Conservation (phyloP, 768 basidiomycete genomes). For the Boletus sp. region DNA sequence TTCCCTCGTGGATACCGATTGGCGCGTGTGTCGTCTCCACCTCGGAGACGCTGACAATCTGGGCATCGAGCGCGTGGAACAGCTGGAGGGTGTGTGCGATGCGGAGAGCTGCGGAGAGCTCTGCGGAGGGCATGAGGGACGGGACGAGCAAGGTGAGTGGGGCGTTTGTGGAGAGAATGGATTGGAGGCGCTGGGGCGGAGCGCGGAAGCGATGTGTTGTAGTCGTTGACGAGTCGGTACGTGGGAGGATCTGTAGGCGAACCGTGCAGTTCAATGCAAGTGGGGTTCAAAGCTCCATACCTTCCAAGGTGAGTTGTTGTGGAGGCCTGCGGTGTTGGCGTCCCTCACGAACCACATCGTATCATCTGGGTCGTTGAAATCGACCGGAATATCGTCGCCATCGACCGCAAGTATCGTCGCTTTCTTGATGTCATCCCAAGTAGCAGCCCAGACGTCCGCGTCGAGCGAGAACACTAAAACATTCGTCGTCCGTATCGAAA, state of each 20-base stretch:
- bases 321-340: neutral
- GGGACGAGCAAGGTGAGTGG: constrained; percentile 59
- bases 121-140: constrained; percentile 28
- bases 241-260: constrained; percentile 5
- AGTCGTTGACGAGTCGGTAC: neutral
- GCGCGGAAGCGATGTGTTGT: neutral
- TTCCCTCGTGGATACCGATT: constrained; percentile 34
- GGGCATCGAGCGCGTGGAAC: constrained; percentile 68
- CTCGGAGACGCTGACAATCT: constrained; percentile 46
- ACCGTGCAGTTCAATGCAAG: neutral
- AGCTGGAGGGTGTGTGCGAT: constrained; percentile 64
- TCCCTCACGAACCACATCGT: constrained; percentile 12
- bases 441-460: neutral
- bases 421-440: neutral
- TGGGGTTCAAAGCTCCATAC: constrained; percentile 4
- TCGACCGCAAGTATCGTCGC: constrained; percentile 12
- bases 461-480: constrained; percentile 24
- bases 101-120: constrained; percentile 55
- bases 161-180: constrained; percentile 52
- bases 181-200: constrained; percentile 50
- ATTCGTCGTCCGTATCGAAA: constrained; percentile 24
- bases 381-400: neutral
- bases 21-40: constrained; percentile 17
- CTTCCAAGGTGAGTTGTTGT: constrained; percentile 18
- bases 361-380: neutral